Base-by-base conservation (phyloP, 1,284 basidiomycete genomes). In the Schizophyllum commune region DNA sequence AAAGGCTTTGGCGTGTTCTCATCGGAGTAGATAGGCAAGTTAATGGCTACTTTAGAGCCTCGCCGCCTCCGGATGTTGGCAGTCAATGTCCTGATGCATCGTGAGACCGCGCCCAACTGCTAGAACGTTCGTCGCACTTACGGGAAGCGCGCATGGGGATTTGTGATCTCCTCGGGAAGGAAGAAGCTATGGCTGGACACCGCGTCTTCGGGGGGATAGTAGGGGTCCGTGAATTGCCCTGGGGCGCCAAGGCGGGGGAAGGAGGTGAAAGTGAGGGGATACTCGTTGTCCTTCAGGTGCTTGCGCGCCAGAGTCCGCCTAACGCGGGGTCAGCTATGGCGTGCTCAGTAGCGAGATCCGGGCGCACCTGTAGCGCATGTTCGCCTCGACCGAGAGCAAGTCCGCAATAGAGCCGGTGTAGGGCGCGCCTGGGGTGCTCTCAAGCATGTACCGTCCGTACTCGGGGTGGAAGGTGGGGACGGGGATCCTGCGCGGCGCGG, bases 371-470 rank as follows among this genome's bases (percentile, higher is more conserved):
- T 92, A 92, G 53, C 88, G 86, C 97, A 99, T 99, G 76, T 99
- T 94, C 58, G 79, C 76, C 77, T 99, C 96, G 8, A 99, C 96
- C 5, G 87, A 84, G 56, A 97, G 79, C 15, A 99, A 81, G 73
- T 97, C 94, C 57, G 81, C 80, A 47, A 96, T 84, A 22, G 83
- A 89, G 17, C 92, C 94, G 5, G 92, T 91, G 76, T 98, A 99
- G 1, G 97, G 97, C 53, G 85, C 84, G 2, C 97, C 97, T 0
- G 97, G 97, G 0, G 96, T 99, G 6, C 94, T 95, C 75, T 99
- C 97, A 61, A 99, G 82, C 97, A 99, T 99, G 79, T 94, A 99
- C 52, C 96, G 85, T 57, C 96, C 97, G 77, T 96, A 99, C 74
- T 99, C 97, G 15, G 96, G 96, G 72, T 99, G 97, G 72, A 97